Percentiles rank a stretch among this genome's conserved stretches.
Conservation (phyloP, 306 rosid genomes). For the Fagus crenata region DNA sequence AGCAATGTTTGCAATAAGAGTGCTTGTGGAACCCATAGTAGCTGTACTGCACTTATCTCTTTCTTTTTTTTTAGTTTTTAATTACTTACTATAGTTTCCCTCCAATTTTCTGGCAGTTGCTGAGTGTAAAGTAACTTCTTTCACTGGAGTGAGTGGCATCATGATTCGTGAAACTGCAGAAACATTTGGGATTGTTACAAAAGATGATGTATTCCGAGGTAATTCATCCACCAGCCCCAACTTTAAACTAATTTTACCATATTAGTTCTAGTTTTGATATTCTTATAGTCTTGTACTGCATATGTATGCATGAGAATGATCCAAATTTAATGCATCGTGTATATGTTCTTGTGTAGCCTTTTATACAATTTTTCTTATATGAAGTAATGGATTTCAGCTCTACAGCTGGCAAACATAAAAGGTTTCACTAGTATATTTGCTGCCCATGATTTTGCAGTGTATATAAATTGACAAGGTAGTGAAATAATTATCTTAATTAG, state of each 20-base stretch:
- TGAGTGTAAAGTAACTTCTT: conserved; percentile 60
- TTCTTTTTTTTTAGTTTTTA: background rate
- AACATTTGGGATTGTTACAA: conserved; percentile 72
- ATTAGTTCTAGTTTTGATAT: conserved; percentile 7
- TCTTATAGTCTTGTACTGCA: background rate
- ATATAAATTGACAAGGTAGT: background rate
- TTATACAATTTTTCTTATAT: background rate
- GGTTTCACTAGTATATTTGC: background rate
- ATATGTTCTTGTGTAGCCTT: background rate
- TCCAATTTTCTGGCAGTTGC: conserved; percentile 55
- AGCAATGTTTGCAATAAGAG: conserved; percentile 8
- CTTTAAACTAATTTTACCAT: conserved; percentile 16
- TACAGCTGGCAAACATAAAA: background rate
- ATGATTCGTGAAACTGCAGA: conserved; percentile 87
- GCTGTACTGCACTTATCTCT: background rate
- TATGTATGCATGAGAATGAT: background rate
- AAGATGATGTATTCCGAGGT: conserved; percentile 68
- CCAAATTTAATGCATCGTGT: background rate
- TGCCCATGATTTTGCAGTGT: background rate
- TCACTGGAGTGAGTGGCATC: conserved; percentile 63
- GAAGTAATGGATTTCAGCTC: background rate
- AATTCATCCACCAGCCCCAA: conserved; percentile 20
- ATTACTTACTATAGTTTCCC: conserved; percentile 11
- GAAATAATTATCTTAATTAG: background rate
- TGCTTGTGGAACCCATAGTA: background rate